Evolutionary conservation across 768 basidiomycete species (phyloP).

Genomic region (Lanmaoa rubissima): DNA sequence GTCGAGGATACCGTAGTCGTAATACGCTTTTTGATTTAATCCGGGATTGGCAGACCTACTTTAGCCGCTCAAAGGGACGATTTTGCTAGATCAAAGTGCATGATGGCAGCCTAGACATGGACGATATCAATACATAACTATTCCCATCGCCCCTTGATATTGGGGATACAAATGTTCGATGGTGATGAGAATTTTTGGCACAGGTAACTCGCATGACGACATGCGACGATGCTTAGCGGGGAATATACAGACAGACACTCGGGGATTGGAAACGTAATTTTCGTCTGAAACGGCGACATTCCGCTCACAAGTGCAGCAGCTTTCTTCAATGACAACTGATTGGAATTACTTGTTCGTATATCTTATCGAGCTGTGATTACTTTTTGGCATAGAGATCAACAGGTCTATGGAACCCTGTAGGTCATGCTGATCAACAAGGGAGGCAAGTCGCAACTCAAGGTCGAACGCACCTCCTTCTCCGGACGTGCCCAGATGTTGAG

Average conservation of each 20-base stretch:
- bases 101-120: not conserved
- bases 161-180: too few relatives aligned
- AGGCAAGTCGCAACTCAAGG: too few relatives aligned
- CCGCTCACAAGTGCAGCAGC: too few relatives aligned
- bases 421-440: constrained; percentile 1
- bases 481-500: constrained; percentile 46
- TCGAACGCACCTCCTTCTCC: constrained; percentile 62
- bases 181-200: not conserved
- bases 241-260: too few relatives aligned
- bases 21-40: constrained; percentile 4
- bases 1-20: not conserved
- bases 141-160: not conserved
- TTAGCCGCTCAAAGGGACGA: not conserved
- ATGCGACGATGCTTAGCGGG: not conserved
- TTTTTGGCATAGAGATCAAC: constrained; percentile 61
- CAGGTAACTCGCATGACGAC: too few relatives aligned
- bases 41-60: not conserved
- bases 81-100: not conserved
- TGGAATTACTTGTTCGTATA: too few relatives aligned
- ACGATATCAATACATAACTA: not conserved
- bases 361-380: not conserved
- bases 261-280: too few relatives aligned
- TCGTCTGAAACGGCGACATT: too few relatives aligned
- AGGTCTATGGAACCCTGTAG: constrained; percentile 32
- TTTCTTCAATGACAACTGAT: too few relatives aligned